Evolutionary conservation across 2,329 filamentous ascomycete species (phyloP).

Genomic region (Colletotrichum somersetense): DNA sequence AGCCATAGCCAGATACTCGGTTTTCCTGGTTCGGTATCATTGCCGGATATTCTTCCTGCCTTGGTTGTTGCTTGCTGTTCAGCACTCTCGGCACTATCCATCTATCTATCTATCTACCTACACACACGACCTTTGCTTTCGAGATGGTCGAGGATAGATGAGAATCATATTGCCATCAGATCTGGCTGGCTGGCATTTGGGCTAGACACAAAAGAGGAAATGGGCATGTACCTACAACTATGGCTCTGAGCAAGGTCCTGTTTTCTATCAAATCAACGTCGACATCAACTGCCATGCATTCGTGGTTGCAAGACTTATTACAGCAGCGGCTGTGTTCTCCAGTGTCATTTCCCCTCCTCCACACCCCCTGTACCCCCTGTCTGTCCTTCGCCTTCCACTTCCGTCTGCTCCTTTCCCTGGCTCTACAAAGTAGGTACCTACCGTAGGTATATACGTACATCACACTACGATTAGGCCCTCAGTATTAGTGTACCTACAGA

Average conservation of each 20-base stretch:
- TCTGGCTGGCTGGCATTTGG: too few relatives aligned
- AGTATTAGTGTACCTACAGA: too few relatives aligned
- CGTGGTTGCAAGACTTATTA: conserved; percentile 30
- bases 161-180: not conserved
- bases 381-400: conserved; percentile 2
- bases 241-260: conserved; percentile 7
- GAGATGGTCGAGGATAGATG: not conserved
- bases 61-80: not conserved
- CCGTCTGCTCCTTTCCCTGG: not conserved
- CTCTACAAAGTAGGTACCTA: not conserved
- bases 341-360: conserved; percentile 40
- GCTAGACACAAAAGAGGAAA: not conserved
- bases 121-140: not conserved
- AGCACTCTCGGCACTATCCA: too few relatives aligned
- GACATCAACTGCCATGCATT: not conserved
- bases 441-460: too few relatives aligned
- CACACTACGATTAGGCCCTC: conserved; percentile 1
- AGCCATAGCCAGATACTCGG: not conserved
- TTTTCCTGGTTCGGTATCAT: not conserved
- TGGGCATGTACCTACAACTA: not conserved
- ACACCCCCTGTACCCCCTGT: conserved; percentile 26
- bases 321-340: conserved; percentile 32
- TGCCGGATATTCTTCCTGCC: not conserved
- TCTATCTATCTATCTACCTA: not conserved
- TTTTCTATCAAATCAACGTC: not conserved